Evolutionary conservation across 2,329 filamentous ascomycete species (phyloP).

Genomic region (Sclerotiophoma versabilis): DNA sequence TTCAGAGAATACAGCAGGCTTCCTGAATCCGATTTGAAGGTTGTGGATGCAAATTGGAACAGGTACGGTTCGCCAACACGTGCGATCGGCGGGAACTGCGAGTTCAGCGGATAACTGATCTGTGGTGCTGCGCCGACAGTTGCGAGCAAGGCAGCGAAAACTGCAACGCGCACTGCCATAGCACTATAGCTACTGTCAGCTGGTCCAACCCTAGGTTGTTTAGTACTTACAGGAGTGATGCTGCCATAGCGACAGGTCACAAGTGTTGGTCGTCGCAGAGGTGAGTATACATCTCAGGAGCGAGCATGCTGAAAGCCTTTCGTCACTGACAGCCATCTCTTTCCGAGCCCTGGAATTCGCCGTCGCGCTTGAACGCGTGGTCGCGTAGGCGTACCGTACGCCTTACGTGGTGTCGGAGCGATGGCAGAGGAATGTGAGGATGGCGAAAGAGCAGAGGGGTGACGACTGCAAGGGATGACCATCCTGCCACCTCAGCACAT

Average conservation of each 20-base stretch:
- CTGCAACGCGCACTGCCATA: slow-evolving; percentile 27
- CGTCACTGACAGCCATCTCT: slow-evolving; percentile 40
- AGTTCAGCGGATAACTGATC: slow-evolving; percentile 76
- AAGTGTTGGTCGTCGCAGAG: slow-evolving; percentile 17
- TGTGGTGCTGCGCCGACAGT: slow-evolving; percentile 41
- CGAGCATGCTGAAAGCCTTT: slow-evolving; percentile 30
- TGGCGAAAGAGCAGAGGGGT: slow-evolving; percentile 23
- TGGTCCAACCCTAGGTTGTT: background rate
- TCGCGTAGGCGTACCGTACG: slow-evolving; percentile 25
- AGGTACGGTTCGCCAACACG: slow-evolving; percentile 71
- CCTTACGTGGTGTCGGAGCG: slow-evolving; percentile 33
- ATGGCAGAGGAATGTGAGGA: slow-evolving; percentile 39
- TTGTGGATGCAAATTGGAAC: slow-evolving; percentile 75
- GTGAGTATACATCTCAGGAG: slow-evolving; percentile 20
- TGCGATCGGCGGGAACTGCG: slow-evolving; percentile 82
- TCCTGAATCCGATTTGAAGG: slow-evolving; percentile 68
- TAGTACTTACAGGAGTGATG: slow-evolving; percentile 24
- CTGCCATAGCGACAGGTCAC: slow-evolving; percentile 25
- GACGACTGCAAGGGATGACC: slow-evolving; percentile 41
- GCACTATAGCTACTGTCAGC: slow-evolving; percentile 17
- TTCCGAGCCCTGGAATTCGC: slow-evolving; percentile 37
- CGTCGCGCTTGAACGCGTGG: slow-evolving; percentile 35
- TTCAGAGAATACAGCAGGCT: slow-evolving; percentile 71
- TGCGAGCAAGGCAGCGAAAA: slow-evolving; percentile 24
- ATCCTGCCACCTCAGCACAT: slow-evolving; percentile 31